A percentile compares a stretch with the other conserved stretches of the same genome.
These are phyloP conservation scores for Trichoderma sp. DNA, from an alignment of 2,329 filamentous ascomycete species.

Conservation along the genomic window DNA sequence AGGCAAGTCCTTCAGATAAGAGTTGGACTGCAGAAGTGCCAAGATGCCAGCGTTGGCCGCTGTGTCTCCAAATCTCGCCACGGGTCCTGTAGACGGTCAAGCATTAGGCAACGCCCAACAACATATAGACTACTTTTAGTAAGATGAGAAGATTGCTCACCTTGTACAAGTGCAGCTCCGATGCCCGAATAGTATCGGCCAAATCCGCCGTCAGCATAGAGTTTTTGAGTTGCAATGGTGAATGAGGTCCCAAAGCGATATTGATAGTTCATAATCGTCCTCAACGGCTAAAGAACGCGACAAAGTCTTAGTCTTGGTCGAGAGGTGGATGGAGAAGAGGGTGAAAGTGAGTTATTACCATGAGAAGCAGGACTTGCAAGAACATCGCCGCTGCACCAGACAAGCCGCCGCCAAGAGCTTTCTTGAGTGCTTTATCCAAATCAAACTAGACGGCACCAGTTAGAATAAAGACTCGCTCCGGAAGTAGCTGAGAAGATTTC, in stretches of 20 bases:
- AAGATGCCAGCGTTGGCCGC: constrained; percentile 54
- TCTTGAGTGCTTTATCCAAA: constrained; percentile 45
- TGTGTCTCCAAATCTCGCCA: constrained; percentile 51
- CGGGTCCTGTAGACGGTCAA: constrained; percentile 39
- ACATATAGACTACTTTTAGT: not conserved
- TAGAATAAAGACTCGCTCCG: too few species aligned
- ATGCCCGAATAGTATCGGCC: constrained; percentile 50
- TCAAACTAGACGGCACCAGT: constrained; percentile 42
- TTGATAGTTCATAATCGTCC: constrained; percentile 55
- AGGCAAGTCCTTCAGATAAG: constrained; percentile 46
- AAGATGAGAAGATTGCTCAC: constrained; percentile 29
- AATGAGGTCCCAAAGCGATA: constrained; percentile 50
- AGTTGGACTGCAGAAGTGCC: constrained; percentile 49
- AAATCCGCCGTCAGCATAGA: constrained; percentile 46
- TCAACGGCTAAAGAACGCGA: constrained; percentile 41
- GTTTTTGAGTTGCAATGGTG: constrained; percentile 41
- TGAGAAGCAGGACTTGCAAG: constrained; percentile 49
- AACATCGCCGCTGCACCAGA: constrained; percentile 53
- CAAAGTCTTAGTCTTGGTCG: not conserved
- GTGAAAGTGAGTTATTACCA: constrained; percentile 40
- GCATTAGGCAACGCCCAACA: not conserved
- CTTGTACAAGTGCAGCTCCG: constrained; percentile 48
- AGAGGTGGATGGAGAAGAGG: not conserved
- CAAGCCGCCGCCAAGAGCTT: constrained; percentile 49
- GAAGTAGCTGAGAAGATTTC: not conserved